Evolutionary conservation across 2,329 filamentous ascomycete genomes (phyloP).

Genomic region (Botrytis porri): DNA sequence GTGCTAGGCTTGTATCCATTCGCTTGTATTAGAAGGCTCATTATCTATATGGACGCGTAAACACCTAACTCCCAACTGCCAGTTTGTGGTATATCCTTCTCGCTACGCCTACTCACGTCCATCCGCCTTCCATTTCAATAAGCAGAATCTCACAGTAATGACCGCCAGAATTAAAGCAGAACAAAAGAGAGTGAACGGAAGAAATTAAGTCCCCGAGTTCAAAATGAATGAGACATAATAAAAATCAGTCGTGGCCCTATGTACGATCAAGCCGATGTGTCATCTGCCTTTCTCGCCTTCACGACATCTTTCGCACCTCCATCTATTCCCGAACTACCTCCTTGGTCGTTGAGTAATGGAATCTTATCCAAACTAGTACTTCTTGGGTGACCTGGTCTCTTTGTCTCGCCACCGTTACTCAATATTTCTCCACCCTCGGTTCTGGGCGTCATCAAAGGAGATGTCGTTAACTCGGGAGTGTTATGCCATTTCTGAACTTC

Average conservation of each 20-base stretch:
- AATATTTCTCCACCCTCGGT: conserved; percentile 24
- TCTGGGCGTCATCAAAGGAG: conserved; percentile 43
- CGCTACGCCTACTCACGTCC: not conserved
- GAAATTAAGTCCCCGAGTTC: not conserved
- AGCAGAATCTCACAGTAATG: not conserved
- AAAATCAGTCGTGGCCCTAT: not conserved
- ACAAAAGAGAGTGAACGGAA: not conserved
- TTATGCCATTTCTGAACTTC: conserved; percentile 89
- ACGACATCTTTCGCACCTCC: conserved; percentile 46
- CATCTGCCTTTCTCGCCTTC: conserved; percentile 47
- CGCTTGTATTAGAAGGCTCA: not conserved
- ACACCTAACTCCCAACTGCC: conserved; percentile 2
- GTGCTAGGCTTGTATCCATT: not conserved
- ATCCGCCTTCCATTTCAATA: not conserved
- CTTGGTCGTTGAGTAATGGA: conserved; percentile 53
- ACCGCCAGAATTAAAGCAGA: not conserved
- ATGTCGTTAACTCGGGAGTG: conserved; percentile 48
- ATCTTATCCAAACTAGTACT: conserved; percentile 50
- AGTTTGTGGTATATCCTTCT: conserved; percentile 7
- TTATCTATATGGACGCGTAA: not conserved
- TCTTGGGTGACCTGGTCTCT: conserved; percentile 20
- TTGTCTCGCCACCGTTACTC: conserved; percentile 6
- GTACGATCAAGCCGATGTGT: conserved; percentile 31
- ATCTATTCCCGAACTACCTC: conserved; percentile 45
- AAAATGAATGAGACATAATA: not conserved